A percentile compares a stretch with the other conserved stretches of the same genome.
Evolutionary conservation across 2,329 filamentous ascomycete species (phyloP).

Genomic region (Blastomyces emzantsi): DNA sequence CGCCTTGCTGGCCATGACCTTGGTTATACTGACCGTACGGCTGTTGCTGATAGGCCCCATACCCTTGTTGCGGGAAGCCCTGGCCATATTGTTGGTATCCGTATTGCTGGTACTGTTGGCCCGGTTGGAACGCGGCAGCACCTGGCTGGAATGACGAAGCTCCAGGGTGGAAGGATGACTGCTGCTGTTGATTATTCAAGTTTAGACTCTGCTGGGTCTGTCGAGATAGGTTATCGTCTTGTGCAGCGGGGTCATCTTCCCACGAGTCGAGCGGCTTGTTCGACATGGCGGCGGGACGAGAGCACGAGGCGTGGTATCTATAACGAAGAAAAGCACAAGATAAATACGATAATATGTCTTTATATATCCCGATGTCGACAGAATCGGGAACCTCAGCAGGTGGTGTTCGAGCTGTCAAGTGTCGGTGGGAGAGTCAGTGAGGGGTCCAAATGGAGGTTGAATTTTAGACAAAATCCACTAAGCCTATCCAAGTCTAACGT

Average conservation of each 20-base stretch:
- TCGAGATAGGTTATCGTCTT: constrained; percentile 67
- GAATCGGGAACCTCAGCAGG: neutral
- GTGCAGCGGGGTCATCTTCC: constrained; percentile 75
- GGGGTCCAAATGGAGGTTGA: neutral
- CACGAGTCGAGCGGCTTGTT: constrained; percentile 70
- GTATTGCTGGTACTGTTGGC: constrained; percentile 56
- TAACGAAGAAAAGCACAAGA: neutral
- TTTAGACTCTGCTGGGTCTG: constrained; percentile 70
- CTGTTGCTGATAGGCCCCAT: constrained; percentile 43
- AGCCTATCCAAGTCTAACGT: neutral
- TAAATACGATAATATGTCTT: neutral
- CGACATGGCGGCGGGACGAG: constrained; percentile 53
- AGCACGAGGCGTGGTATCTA: constrained; percentile 14
- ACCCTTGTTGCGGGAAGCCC: constrained; percentile 43
- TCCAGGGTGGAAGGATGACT: constrained; percentile 54
- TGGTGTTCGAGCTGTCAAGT: neutral
- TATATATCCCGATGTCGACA: neutral
- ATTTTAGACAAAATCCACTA: neutral
- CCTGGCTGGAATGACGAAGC: constrained; percentile 64
- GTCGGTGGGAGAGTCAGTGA: neutral
- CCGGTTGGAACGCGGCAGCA: constrained; percentile 61
- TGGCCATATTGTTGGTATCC: constrained; percentile 43
- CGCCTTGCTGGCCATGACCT: constrained; percentile 38
- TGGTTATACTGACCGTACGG: constrained; percentile 42
- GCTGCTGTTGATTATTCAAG: constrained; percentile 52